These are phyloP conservation scores for Euphorbia schlechtendalii DNA, from an alignment of 441 rosid species.

Conservation along the genomic window DNA sequence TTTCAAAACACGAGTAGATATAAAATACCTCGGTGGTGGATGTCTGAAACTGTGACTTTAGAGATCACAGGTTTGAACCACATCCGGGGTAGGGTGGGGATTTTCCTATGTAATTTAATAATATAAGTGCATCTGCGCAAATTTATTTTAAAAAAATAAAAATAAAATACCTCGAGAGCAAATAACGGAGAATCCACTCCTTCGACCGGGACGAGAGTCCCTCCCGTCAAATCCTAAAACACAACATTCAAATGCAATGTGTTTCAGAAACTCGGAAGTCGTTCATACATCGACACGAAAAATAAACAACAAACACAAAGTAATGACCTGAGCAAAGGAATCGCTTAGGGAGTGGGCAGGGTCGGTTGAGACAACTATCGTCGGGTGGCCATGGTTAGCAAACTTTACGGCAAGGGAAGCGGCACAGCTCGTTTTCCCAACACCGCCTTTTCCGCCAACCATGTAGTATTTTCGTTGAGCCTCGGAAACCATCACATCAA, in stretches of 20 bases:
- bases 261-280: background rate
- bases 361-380: conserved; percentile 77
- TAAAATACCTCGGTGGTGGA: no score
- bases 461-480: conserved; percentile 53
- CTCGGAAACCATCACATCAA: conserved; percentile 49
- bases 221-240: conserved; percentile 67
- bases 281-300: background rate
- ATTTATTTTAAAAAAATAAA: no score
- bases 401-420: conserved; percentile 89
- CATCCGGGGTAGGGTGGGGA: no score
- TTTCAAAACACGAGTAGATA: no score
- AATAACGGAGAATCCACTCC: conserved; percentile 64
- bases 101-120: no score
- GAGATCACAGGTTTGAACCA: no score
- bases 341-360: conserved; percentile 91
- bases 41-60: no score
- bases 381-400: conserved; percentile 73
- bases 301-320: background rate
- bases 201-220: conserved; percentile 49
- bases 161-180: conserved; percentile 80
- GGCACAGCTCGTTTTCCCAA: conserved; percentile 84
- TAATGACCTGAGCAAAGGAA: conserved; percentile 63
- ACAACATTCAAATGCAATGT: conserved; percentile 14
- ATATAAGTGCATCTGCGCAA: no score
- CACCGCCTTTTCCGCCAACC: conserved; percentile 86